Evolutionary conservation across 2,329 filamentous ascomycete genomes (phyloP).

Genomic region (Arthrobotrys megalospora): DNA sequence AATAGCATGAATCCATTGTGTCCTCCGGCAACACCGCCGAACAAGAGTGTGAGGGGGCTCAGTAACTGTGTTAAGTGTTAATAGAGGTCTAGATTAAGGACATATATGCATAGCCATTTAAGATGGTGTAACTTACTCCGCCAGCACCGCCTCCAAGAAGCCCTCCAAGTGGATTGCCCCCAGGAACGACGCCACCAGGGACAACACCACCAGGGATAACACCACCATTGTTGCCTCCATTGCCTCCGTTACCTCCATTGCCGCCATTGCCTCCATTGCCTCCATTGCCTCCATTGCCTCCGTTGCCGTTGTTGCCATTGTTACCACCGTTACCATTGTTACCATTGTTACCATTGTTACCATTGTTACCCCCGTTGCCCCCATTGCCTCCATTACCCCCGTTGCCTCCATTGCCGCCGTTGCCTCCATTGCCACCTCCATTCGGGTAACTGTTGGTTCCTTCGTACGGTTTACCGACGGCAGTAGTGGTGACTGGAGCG

Average conservation of each 20-base stretch:
- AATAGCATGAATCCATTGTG: slow-evolving; percentile 37
- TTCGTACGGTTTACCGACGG: neutral
- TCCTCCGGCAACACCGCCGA: neutral
- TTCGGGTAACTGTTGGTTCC: neutral
- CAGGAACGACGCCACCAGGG: slow-evolving; percentile 6
- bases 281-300: neutral
- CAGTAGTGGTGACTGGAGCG: neutral
- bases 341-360: neutral
- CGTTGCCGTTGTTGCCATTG: neutral
- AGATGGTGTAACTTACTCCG: neutral
- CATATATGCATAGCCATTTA: neutral
- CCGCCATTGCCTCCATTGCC: slow-evolving; percentile 6
- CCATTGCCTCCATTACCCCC: neutral
- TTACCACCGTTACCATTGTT: neutral
- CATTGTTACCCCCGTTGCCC: slow-evolving; percentile 1
- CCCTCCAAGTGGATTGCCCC: neutral
- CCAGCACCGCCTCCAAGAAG: neutral
- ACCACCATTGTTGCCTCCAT: slow-evolving; percentile 5
- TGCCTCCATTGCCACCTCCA: neutral
- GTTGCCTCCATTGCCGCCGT: neutral
- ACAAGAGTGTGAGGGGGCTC: neutral
- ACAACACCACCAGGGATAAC: slow-evolving; percentile 10
- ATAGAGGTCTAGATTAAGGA: neutral
- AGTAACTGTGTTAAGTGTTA: neutral
- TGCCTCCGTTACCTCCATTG: neutral